Evolutionary conservation across 768 basidiomycete species (phyloP).

Genomic region (Lactifluus volemus): DNA sequence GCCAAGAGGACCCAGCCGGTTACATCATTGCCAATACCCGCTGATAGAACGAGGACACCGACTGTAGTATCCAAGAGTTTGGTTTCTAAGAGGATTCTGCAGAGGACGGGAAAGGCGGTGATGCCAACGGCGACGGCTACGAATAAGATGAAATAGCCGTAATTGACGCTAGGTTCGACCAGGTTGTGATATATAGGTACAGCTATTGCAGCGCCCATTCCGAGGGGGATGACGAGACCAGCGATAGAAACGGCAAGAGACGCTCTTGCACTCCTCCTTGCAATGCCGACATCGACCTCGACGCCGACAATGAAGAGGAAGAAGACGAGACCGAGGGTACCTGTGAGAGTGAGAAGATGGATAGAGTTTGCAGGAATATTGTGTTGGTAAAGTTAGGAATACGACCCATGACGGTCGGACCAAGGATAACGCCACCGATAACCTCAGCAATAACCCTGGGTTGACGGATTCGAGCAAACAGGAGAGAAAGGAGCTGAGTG

Average conservation of each 20-base stretch:
- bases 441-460: slow-evolving; percentile 94
- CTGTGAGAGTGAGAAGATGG: slow-evolving; percentile 58
- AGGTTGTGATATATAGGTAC: slow-evolving; percentile 71
- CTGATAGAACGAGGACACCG: slow-evolving; percentile 74
- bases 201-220: slow-evolving; percentile 65
- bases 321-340: slow-evolving; percentile 66
- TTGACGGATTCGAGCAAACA: slow-evolving; percentile 65
- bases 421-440: slow-evolving; percentile 82
- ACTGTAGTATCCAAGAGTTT: slow-evolving; percentile 78
- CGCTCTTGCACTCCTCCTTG: slow-evolving; percentile 53
- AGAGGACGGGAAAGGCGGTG: slow-evolving; percentile 76
- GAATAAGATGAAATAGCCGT: slow-evolving; percentile 81
- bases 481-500: slow-evolving; percentile 61
- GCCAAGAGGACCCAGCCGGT: slow-evolving; percentile 83
- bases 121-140: slow-evolving; percentile 75
- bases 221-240: slow-evolving; percentile 72
- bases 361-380: slow-evolving; percentile 35
- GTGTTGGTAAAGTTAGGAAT: slow-evolving; percentile 57
- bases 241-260: slow-evolving; percentile 52
- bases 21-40: slow-evolving; percentile 59
- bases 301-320: slow-evolving; percentile 81
- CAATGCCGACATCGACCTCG: slow-evolving; percentile 68
- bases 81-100: slow-evolving; percentile 76
- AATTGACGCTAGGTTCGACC: slow-evolving; percentile 45
- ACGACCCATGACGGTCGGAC: slow-evolving; percentile 60